These are phyloP conservation scores for Botrytis squamosa DNA, from an alignment of 2,329 filamentous ascomycete species.

Conservation along the genomic window DNA sequence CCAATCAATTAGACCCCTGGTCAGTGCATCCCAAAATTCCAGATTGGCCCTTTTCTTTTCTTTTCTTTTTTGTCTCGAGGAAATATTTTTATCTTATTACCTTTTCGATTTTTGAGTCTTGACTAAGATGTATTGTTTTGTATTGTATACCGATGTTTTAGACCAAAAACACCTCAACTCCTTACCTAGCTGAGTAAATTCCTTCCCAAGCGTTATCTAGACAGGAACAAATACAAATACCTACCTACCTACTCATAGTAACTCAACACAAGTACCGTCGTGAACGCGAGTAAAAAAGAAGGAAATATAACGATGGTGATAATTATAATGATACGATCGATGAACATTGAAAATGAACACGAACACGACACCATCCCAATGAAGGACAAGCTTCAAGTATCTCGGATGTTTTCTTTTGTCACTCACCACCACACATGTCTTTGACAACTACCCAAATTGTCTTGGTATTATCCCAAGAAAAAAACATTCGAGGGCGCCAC, in stretches of 20 bases:
- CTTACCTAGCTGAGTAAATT: background rate
- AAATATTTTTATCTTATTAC: background rate
- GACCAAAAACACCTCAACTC: background rate
- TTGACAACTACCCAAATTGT: slow-evolving; percentile 2
- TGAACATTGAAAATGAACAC: background rate
- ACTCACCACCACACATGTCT: slow-evolving; percentile 5
- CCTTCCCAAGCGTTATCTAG: background rate
- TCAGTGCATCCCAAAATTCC: slow-evolving; percentile 14
- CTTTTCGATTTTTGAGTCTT: background rate
- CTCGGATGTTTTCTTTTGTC: slow-evolving; percentile 12
- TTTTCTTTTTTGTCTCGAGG: background rate
- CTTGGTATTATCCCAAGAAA: background rate
- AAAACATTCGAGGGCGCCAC: background rate
- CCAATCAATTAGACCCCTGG: slow-evolving; percentile 20
- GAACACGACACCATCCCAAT: background rate
- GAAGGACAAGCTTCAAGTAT: slow-evolving; percentile 1
- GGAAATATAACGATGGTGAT: background rate
- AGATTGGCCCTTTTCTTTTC: background rate
- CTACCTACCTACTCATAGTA: background rate
- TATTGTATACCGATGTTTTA: background rate
- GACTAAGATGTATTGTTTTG: background rate
- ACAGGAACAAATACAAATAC: background rate
- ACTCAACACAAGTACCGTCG: background rate
- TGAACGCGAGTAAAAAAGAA: background rate
- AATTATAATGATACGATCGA: background rate